Base-by-base conservation (phyloP, 768 basidiomycete species). In the Chalciporus piperatus region DNA sequence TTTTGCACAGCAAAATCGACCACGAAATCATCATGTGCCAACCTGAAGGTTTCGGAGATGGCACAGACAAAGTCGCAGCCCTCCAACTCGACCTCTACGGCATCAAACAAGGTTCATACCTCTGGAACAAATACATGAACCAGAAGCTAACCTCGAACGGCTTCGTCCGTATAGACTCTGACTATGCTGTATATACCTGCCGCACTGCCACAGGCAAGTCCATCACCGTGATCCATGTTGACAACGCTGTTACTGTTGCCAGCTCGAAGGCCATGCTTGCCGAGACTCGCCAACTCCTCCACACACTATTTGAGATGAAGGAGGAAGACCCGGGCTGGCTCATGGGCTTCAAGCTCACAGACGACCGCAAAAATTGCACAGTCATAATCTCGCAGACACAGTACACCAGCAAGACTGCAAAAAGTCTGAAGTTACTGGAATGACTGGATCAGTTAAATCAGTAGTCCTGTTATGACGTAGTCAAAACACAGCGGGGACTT, bases 1-100 rank as follows among this genome's bases (percentile, higher is more conserved):
- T 48, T 14, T 13, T 54, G 35, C 40, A 57, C 13, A 51, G 49
- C 22, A 25, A 42, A n/a, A 50, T 56, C 12, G 51, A 42, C 37
- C 72, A 75, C 28, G 56, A 60, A 2, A 73, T 77, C 3, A 76
- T 70, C 38, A 74, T 77, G 70, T 2, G 41, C 5, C 73, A 75
- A 56, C 74, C 74, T 0, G 56, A 61, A 2, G 66, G 70, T 0
- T 74, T 67, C 41, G 30, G 59, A 1, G 66, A 70, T 23, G 49
- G 67, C 13, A 61, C 64, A 42, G 54, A 48, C 19, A 33, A 44
- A 13, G 61, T 70, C 14, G 62, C 64, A 27, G 41, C 42, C 2
- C 59, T 75, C 0, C 41, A 50, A 0, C 55, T 60, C 14, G 59
- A 65, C 0, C 52, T 79, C 4, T 79, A 79, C 45, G 70, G 77